Conservation (phyloP, 257 asterid species). For the Nicotiana tabacum region DNA sequence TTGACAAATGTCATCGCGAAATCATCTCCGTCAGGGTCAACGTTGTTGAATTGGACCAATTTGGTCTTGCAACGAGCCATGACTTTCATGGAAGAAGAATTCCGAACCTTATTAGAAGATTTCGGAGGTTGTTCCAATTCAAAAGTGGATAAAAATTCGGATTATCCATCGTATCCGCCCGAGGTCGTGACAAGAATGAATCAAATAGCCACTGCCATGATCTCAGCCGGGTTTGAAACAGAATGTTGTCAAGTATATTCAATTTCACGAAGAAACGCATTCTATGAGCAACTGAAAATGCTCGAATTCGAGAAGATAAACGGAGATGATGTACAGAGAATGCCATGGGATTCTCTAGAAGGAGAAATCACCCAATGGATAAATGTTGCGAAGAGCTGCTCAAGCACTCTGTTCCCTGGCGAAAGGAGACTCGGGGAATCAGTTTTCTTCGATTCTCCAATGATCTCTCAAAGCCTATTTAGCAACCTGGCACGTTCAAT, state of each 20-base stretch:
- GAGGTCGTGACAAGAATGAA: slow-evolving; percentile 40
- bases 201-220: slow-evolving; percentile 52
- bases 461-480: slow-evolving; percentile 25
- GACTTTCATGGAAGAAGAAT: slow-evolving; percentile 71
- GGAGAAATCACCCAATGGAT: slow-evolving; percentile 69
- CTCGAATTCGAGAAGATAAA: slow-evolving; percentile 58
- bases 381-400: slow-evolving; percentile 41
- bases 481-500: slow-evolving; percentile 52
- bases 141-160: slow-evolving; percentile 5
- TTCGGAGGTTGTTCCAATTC: slow-evolving; percentile 3
- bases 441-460: slow-evolving; percentile 41
- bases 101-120: slow-evolving; percentile 52
- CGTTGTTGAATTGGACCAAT: slow-evolving; percentile 41
- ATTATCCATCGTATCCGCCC: slow-evolving; percentile 40
- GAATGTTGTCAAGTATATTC: slow-evolving; percentile 68
- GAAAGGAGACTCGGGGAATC: slow-evolving; percentile 51
- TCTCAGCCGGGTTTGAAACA: slow-evolving; percentile 61
- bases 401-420: slow-evolving; percentile 42
- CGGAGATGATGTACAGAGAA: slow-evolving; percentile 58
- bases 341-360: slow-evolving; percentile 68
- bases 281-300: slow-evolving; percentile 40
- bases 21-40: slow-evolving; percentile 38
- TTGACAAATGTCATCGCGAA: slow-evolving; percentile 34
- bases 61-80: slow-evolving; percentile 59
- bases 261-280: slow-evolving; percentile 48